Percentiles rank a stretch among this genome's conserved stretches.
These are phyloP conservation scores for Flagelloscypha sp. DNA, from an alignment of 768 basidiomycete species.

Conservation along the genomic window DNA sequence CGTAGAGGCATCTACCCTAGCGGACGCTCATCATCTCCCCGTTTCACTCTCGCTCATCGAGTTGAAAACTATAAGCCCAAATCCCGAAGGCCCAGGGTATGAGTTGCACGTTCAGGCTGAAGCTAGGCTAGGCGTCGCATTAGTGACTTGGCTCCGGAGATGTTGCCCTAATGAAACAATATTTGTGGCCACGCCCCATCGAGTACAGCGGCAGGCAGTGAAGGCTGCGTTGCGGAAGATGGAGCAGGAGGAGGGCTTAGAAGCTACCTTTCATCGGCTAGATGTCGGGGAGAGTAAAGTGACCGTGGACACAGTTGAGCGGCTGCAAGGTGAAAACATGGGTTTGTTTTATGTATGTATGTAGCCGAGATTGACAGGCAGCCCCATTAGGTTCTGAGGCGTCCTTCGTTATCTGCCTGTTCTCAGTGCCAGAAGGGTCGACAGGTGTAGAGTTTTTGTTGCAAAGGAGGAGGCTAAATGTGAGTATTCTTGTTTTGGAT, in stretches of 20 bases:
- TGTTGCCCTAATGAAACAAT: constrained; percentile 36
- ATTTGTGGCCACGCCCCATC: constrained; percentile 45
- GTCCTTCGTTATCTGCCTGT: constrained; percentile 43
- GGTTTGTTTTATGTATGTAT: constrained; percentile 2
- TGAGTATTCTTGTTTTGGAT: too few species aligned
- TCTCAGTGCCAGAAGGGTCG: constrained; percentile 34
- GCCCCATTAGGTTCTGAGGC: constrained; percentile 39
- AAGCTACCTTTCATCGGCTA: constrained; percentile 10
- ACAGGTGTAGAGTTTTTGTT: constrained; percentile 36
- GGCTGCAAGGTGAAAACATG: constrained; percentile 37
- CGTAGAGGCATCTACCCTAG: constrained; percentile 7
- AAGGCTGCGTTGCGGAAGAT: constrained; percentile 25
- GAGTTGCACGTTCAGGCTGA: constrained; percentile 41
- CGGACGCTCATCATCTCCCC: constrained; percentile 20
- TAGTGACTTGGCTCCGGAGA: constrained; percentile 28
- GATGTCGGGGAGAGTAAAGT: constrained; percentile 18
- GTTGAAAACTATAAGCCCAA: constrained; percentile 24
- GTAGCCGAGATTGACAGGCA: background rate
- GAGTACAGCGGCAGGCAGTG: constrained; percentile 44
- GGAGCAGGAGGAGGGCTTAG: constrained; percentile 10
- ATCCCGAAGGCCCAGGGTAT: constrained; percentile 30
- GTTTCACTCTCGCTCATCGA: constrained; percentile 38
- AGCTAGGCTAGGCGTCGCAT: constrained; percentile 36
- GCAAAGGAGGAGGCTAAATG: constrained; percentile 41
- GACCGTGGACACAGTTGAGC: constrained; percentile 42